Conservation (phyloP, 2,329 filamentous ascomycete species). For the Berkeleyomyces rouxiae region DNA sequence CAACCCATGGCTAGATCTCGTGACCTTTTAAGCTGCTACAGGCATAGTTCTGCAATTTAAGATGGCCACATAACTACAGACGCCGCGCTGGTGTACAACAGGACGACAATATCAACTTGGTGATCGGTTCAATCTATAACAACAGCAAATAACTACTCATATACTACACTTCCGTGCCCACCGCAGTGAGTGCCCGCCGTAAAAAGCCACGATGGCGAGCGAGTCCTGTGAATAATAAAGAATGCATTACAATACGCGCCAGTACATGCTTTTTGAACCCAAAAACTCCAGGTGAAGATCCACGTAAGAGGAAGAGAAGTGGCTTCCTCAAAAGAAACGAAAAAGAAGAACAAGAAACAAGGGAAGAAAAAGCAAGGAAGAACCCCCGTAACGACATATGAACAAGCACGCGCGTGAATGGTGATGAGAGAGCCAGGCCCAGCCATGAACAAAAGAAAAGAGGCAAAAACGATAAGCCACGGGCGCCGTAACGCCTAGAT, state of each 20-base stretch:
- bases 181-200: background rate
- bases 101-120: background rate
- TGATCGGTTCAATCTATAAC: background rate
- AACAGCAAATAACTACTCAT: background rate
- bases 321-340: background rate
- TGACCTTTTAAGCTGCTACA: conserved; percentile 29
- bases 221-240: background rate
- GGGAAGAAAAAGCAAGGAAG: background rate
- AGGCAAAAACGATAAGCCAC: background rate
- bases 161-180: background rate
- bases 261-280: conserved; percentile 10
- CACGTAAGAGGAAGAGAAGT: background rate
- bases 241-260: conserved; percentile 7
- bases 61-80: background rate
- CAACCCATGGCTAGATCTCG: conserved; percentile 27
- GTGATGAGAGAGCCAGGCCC: conserved; percentile 4
- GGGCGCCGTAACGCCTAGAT: conserved; percentile 15
- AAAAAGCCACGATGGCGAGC: background rate
- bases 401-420: conserved; percentile 2
- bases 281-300: conserved; percentile 6
- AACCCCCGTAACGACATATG: background rate
- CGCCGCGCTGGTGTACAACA: background rate
- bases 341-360: background rate
- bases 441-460: background rate
- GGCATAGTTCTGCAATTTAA: background rate